Base-by-base conservation (phyloP, 331 rosid species). In the Stylosanthes scabra region DNA sequence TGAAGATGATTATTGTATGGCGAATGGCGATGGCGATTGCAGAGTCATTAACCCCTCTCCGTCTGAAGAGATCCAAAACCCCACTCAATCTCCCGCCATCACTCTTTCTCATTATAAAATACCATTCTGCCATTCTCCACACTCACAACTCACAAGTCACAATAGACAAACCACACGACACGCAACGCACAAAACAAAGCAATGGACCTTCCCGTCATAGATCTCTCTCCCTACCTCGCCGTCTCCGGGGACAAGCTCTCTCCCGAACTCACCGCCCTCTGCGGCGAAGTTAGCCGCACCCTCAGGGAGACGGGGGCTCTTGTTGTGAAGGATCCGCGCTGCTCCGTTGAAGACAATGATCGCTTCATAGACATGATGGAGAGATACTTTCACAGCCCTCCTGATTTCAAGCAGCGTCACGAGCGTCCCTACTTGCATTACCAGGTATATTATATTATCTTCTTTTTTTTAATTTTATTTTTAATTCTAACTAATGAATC, bases 311-410 rank as follows among this genome's bases (percentile, higher is more conserved):
- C 97, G 0, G 99, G 99, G 14, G 99, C 97, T 46, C 82, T 94
- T 1, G 83, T 94, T 3, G 86, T 94, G 1, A 88, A 85, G 79
- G 97, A 95, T 40, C 97, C 99, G 1, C 77, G 99, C 63, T 91
- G 97, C 71, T 77, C 97, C 9, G 88, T 78, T 8, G 58, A 89
- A 28, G 99, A 95, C 68, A 90, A 95, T 72, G 97, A 95, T 82
- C 97, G 96, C 54, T 95, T 95, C 87, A 86, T 94, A 12, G 91
- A 91, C 66, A 91, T 91, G 99, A 91, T 94, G 97, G 99, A 91
- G 78, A 82, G 50, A 47, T 94, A 91, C 87, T 94, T 94, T 75
- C 65, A 87, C 9, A 8, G 79, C 27, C 91, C 97, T 2, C 70
- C 61, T 0, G 84, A 88, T 3, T 94, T 94, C 89, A 94, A 94